These are phyloP conservation scores for Haematococcus sp. DNA, from an alignment of 139 green algal species.

Conservation along the genomic window DNA sequence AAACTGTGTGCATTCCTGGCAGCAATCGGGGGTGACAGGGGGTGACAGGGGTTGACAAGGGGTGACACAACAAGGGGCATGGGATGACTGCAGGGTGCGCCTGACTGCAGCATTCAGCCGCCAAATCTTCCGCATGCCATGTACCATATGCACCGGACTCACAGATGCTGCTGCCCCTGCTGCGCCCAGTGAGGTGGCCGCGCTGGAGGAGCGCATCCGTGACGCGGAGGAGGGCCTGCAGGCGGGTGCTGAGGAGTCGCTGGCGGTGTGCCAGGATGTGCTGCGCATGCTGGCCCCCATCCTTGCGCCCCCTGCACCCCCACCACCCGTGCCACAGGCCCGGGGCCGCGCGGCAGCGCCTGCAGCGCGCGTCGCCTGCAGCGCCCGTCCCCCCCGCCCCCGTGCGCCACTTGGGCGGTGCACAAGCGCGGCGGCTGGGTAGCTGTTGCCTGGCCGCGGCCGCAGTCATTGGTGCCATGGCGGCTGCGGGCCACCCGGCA, in stretches of 20 bases:
- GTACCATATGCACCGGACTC: no score
- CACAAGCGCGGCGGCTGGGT: no score
- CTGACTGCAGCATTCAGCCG: no score
- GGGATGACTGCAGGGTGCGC: no score
- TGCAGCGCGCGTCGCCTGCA: no score
- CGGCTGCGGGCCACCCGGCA: slow-evolving; percentile 1
- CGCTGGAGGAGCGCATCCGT: background rate
- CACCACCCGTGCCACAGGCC: background rate
- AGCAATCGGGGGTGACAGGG: no score
- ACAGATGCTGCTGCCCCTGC: background rate
- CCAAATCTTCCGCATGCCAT: no score
- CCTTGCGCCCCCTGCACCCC: background rate
- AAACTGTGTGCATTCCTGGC: background rate
- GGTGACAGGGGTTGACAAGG: no score
- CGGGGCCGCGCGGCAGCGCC: background rate
- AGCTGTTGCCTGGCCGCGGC: background rate
- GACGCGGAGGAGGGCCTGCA: slow-evolving; percentile 2
- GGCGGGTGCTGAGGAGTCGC: slow-evolving; percentile 6
- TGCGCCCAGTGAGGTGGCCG: background rate
- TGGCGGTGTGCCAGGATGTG: slow-evolving; percentile 2
- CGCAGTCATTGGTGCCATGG: background rate
- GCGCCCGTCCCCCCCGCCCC: no score
- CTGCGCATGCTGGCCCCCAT: background rate
- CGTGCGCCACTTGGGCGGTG: no score
- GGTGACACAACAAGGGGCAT: no score